Conservation (phyloP, 73 alveolate genomes). For the Effrenium voratum region DNA sequence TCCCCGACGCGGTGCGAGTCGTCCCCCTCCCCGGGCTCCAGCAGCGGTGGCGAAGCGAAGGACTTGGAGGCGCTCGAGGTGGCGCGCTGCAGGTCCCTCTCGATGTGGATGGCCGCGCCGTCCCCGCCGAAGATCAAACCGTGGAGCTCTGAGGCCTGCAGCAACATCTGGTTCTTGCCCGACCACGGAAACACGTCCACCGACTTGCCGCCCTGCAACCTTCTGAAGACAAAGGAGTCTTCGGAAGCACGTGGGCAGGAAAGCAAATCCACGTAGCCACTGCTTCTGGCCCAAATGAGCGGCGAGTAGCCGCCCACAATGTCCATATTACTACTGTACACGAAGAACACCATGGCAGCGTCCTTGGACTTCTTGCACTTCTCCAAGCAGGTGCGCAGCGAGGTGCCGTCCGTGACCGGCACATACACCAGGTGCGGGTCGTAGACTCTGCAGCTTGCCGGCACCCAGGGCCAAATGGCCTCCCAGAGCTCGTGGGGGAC, state of each 20-base stretch:
- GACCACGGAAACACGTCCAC: slow-evolving; percentile 81
- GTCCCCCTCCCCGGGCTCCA: slow-evolving; percentile 52
- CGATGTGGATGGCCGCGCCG: slow-evolving; percentile 78
- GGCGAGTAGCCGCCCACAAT: slow-evolving; percentile 91
- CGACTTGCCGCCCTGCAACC: slow-evolving; percentile 45
- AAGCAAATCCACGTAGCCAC: slow-evolving; percentile 66
- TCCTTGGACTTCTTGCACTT: slow-evolving; percentile 71
- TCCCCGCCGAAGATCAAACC: slow-evolving; percentile 89
- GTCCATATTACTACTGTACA: slow-evolving; percentile 51
- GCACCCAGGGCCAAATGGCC: slow-evolving; percentile 92
- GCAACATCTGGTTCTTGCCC: slow-evolving; percentile 74
- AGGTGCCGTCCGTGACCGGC: slow-evolving; percentile 83
- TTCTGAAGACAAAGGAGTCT: slow-evolving; percentile 76
- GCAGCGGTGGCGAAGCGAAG: slow-evolving; percentile 67
- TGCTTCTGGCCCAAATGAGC: slow-evolving; percentile 59
- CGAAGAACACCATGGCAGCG: slow-evolving; percentile 80
- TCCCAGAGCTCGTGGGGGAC: slow-evolving; percentile 85
- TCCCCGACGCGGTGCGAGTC: slow-evolving; percentile 33
- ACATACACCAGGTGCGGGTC: slow-evolving; percentile 76
- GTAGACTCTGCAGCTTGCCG: slow-evolving; percentile 80
- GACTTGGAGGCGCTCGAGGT: slow-evolving; percentile 60
- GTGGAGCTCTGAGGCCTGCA: slow-evolving; percentile 58
- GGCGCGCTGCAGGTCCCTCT: slow-evolving; percentile 67
- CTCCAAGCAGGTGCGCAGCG: slow-evolving; percentile 66
- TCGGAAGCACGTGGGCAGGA: slow-evolving; percentile 64